Evolutionary conservation across 2,329 filamentous ascomycete genomes (phyloP).

Genomic region (Geoglossum cookeanum): DNA sequence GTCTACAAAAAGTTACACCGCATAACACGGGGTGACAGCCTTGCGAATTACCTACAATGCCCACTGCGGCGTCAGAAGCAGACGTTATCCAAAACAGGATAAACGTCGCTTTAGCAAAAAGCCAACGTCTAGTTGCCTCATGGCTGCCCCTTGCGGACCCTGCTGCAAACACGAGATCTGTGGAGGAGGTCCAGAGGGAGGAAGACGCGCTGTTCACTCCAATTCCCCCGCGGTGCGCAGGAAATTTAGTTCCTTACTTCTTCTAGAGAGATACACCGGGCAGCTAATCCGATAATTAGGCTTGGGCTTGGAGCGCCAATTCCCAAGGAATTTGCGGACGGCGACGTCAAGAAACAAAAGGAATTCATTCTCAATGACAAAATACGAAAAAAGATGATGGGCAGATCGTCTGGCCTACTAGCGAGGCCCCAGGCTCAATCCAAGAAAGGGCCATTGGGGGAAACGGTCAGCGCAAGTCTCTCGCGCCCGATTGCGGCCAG

Average conservation of each 20-base stretch:
- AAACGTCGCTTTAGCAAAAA: constrained; percentile 33
- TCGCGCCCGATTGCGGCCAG: neutral
- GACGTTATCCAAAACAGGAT: constrained; percentile 36
- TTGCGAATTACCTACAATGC: neutral
- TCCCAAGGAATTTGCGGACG: constrained; percentile 22
- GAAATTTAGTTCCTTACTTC: neutral
- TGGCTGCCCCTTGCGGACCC: constrained; percentile 32
- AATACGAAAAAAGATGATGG: constrained; percentile 26
- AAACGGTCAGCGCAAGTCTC: neutral
- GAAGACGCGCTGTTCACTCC: constrained; percentile 34
- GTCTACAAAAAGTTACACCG: neutral
- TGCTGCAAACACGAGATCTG: constrained; percentile 19
- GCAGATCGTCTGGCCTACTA: constrained; percentile 18
- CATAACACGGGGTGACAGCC: neutral
- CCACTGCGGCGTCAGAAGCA: constrained; percentile 18
- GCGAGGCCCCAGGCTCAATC: constrained; percentile 11
- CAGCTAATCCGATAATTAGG: constrained; percentile 13
- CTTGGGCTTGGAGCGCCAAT: constrained; percentile 29
- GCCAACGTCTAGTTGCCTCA: constrained; percentile 34
- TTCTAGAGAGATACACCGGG: neutral
- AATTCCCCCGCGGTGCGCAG: constrained; percentile 32
- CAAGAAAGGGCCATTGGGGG: neutral
- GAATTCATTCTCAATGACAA: constrained; percentile 25
- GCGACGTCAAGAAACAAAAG: constrained; percentile 20
- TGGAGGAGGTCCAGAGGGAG: constrained; percentile 28